Evolutionary conservation across 192 early-diverging fungal species (phyloP).

Genomic region (Rhizophagus sp.): DNA sequence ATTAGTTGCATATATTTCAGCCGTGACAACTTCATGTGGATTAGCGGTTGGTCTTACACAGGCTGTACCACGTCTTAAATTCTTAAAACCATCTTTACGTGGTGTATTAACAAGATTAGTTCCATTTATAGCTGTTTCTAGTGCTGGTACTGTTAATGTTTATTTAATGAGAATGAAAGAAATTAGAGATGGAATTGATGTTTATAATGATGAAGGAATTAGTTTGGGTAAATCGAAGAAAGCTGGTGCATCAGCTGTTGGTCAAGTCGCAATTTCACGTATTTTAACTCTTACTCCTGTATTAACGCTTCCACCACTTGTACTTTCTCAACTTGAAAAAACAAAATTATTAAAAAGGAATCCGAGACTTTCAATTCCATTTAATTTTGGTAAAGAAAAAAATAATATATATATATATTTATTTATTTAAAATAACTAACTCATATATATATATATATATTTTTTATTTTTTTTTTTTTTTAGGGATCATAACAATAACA

Average conservation of each 20-base stretch:
- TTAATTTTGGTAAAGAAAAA: slow-evolving; percentile 62
- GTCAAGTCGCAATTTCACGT: slow-evolving; percentile 79
- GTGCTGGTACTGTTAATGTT: slow-evolving; percentile 81
- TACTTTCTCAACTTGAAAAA: slow-evolving; percentile 66
- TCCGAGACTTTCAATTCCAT: slow-evolving; percentile 55
- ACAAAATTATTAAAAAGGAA: slow-evolving; percentile 55
- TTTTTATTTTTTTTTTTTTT: too few species aligned
- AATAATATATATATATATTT: too few species aligned
- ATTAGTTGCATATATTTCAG: slow-evolving; percentile 70
- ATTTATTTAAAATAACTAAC: too few species aligned
- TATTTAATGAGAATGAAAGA: slow-evolving; percentile 86
- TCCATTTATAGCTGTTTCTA: slow-evolving; percentile 77
- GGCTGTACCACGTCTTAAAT: slow-evolving; percentile 57
- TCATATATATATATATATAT: too few species aligned
- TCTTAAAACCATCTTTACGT: slow-evolving; percentile 44
- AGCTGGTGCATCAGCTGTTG: slow-evolving; percentile 67
- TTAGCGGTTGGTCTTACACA: slow-evolving; percentile 74
- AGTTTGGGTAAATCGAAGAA: slow-evolving; percentile 65
- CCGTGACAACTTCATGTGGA: slow-evolving; percentile 75
- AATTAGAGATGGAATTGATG: slow-evolving; percentile 76
- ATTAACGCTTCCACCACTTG: slow-evolving; percentile 69
- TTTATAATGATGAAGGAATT: slow-evolving; percentile 64
- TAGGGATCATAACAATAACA: slow-evolving; percentile 63
- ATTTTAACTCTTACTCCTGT: slow-evolving; percentile 72
- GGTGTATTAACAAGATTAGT: slow-evolving; percentile 52